Evolutionary conservation across 163 green algal species (phyloP).

Genomic region (Prototheca wickerhamii): DNA sequence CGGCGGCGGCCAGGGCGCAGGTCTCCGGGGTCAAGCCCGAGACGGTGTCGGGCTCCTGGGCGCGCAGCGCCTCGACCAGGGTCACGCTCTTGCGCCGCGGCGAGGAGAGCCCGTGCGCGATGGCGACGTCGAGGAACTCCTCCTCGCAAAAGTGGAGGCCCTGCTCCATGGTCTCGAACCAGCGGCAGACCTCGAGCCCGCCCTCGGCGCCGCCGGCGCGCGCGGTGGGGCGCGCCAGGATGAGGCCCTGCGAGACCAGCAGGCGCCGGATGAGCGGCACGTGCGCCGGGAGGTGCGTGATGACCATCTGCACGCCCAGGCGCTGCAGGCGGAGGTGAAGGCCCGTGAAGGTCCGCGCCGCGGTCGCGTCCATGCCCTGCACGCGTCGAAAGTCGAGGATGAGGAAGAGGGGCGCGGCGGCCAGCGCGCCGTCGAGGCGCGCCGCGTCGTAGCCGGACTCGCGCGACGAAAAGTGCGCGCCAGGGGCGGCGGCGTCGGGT

Average conservation of each 20-base stretch:
- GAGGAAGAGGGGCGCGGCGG: slow-evolving; percentile 33
- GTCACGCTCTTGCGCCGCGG: slow-evolving; percentile 10
- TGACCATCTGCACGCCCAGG: slow-evolving; percentile 22
- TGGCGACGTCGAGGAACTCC: slow-evolving; percentile 30
- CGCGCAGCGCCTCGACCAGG: slow-evolving; percentile 20
- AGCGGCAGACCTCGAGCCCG: slow-evolving; percentile 6
- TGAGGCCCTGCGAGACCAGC: slow-evolving; percentile 19
- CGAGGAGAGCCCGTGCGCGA: slow-evolving; percentile 12
- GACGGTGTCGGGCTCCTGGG: not conserved
- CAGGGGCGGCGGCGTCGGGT: too few relatives aligned
- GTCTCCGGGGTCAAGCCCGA: not conserved
- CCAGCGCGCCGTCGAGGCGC: slow-evolving; percentile 12
- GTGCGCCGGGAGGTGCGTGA: slow-evolving; percentile 18
- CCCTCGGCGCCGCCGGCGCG: not conserved
- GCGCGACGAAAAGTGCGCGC: too few relatives aligned
- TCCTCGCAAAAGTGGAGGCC: slow-evolving; percentile 43
- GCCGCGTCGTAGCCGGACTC: not conserved
- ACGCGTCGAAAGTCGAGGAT: slow-evolving; percentile 45
- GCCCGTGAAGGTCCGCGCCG: slow-evolving; percentile 50
- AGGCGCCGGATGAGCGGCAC: slow-evolving; percentile 3
- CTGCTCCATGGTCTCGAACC: slow-evolving; percentile 26
- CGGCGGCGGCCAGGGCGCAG: not conserved
- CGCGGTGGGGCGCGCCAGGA: slow-evolving; percentile 8
- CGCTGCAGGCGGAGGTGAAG: slow-evolving; percentile 24
- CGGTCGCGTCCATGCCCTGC: slow-evolving; percentile 55